A percentile compares a stretch with the other conserved stretches of the same genome.
Evolutionary conservation across 148 eudicot species (phyloP).

Genomic region (Diospyros kaki): DNA sequence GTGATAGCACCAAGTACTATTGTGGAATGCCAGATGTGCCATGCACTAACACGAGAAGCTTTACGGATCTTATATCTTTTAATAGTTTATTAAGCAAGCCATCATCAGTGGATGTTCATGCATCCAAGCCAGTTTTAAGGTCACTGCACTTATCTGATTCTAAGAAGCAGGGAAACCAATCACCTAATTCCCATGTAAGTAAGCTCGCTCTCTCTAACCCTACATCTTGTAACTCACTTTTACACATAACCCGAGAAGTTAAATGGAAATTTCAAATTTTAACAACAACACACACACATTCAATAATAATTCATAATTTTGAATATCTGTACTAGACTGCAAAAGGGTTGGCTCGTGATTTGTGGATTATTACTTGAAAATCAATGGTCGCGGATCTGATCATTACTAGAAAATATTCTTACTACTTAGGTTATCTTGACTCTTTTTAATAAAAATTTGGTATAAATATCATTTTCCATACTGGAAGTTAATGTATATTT

Average conservation of each 20-base stretch:
- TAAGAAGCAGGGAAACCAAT: conserved; percentile 19
- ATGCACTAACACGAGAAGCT: conserved; percentile 14
- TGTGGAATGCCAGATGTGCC: conserved; percentile 10
- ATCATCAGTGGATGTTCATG: conserved; percentile 8
- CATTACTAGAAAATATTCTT: too few relatives aligned
- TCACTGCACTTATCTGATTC: conserved; percentile 13
- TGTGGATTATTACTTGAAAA: too few relatives aligned
- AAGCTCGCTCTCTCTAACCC: background rate
- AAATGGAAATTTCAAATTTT: too few relatives aligned
- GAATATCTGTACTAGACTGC: too few relatives aligned
- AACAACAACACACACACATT: too few relatives aligned
- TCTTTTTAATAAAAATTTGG: too few relatives aligned
- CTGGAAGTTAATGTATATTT: background rate
- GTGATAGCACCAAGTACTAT: conserved; percentile 12
- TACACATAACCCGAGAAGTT: too few relatives aligned
- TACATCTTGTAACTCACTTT: too few relatives aligned
- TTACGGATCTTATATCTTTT: conserved; percentile 10
- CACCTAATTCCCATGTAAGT: conserved; percentile 12
- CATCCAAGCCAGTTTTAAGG: conserved; percentile 9
- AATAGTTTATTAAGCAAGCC: conserved; percentile 14
- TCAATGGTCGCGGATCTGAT: too few relatives aligned
- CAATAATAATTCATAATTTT: too few relatives aligned
- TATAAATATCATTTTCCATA: background rate
- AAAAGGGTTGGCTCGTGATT: too few relatives aligned
- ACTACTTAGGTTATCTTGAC: too few relatives aligned